Conservation (phyloP, 2,329 filamentous ascomycete species). For the Rachicladosporium sp. region DNA sequence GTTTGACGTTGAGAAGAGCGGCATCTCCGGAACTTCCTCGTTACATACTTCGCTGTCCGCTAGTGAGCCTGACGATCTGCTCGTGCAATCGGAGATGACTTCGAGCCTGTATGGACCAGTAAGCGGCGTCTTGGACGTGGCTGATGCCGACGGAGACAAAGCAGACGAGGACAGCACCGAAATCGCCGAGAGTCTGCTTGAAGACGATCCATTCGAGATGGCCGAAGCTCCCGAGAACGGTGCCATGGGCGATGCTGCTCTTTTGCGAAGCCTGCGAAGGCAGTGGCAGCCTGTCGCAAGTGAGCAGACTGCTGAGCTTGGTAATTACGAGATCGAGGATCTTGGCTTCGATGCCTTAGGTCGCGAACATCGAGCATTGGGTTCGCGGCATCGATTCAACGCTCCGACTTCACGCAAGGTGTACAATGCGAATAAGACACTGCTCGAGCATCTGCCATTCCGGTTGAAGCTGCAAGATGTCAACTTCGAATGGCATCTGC, state of each 20-base stretch:
- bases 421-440: background rate
- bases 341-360: slow-evolving; percentile 23
- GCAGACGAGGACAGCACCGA: slow-evolving; percentile 16
- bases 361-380: slow-evolving; percentile 16
- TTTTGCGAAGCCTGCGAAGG: slow-evolving; percentile 19
- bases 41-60: slow-evolving; percentile 3
- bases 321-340: slow-evolving; percentile 20
- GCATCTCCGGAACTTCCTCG: background rate
- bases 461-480: slow-evolving; percentile 71
- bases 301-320: slow-evolving; percentile 15
- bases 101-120: slow-evolving; percentile 22
- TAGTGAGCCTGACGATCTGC: slow-evolving; percentile 23
- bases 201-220: slow-evolving; percentile 28
- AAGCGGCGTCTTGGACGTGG: slow-evolving; percentile 15
- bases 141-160: slow-evolving; percentile 11
- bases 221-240: slow-evolving; percentile 15
- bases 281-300: slow-evolving; percentile 14
- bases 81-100: slow-evolving; percentile 21
- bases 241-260: slow-evolving; percentile 19
- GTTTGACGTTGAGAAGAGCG: slow-evolving; percentile 19
- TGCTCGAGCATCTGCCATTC: slow-evolving; percentile 37
- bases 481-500: slow-evolving; percentile 93
- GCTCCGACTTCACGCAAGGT: slow-evolving; percentile 10
- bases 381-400: slow-evolving; percentile 19
- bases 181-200: slow-evolving; percentile 25